A percentile compares a stretch with the other conserved stretches of the same genome.
Conservation (phyloP, 2,329 filamentous ascomycete genomes). For the Claviceps digitariae region DNA sequence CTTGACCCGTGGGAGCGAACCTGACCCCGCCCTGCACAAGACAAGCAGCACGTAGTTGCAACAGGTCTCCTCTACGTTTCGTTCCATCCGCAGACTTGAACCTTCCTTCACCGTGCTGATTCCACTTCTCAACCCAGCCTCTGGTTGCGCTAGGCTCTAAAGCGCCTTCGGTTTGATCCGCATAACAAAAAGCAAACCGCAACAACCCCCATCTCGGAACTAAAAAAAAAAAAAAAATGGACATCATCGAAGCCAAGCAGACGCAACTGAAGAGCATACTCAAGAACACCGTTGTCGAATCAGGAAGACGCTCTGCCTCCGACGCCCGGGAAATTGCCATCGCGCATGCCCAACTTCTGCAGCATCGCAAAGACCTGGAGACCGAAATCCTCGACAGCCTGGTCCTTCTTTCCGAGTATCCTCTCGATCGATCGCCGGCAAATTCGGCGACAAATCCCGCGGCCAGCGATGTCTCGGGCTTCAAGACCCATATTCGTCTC, state of each 20-base stretch:
- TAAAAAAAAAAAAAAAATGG: neutral
- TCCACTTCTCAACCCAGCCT: too few species aligned
- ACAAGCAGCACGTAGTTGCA: too few species aligned
- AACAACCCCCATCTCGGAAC: too few species aligned
- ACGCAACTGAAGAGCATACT: conserved; percentile 42
- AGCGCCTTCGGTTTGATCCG: neutral
- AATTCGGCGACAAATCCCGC: conserved; percentile 35
- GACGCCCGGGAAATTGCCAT: conserved; percentile 53
- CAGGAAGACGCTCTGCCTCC: conserved; percentile 12
- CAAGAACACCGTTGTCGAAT: conserved; percentile 33
- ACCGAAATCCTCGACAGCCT: conserved; percentile 58
- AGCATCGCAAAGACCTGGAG: conserved; percentile 70
- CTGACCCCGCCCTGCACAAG: too few species aligned
- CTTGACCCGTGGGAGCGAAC: too few species aligned
- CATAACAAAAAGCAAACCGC: too few species aligned
- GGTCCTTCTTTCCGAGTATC: conserved; percentile 54
- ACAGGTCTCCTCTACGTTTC: too few species aligned
- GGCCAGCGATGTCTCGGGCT: conserved; percentile 45
- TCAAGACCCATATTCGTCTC: conserved; percentile 51
- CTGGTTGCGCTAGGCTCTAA: too few species aligned
- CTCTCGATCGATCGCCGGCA: conserved; percentile 21
- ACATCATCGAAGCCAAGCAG: conserved; percentile 14
- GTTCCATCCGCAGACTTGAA: too few species aligned
- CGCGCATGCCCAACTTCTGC: conserved; percentile 69
- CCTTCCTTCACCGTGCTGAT: too few species aligned